Evolutionary conservation across 176 grass and related monocot genomes (phyloP), one percentile per base, ranked within the genome.

Genomic region (Carex cristatella): DNA sequence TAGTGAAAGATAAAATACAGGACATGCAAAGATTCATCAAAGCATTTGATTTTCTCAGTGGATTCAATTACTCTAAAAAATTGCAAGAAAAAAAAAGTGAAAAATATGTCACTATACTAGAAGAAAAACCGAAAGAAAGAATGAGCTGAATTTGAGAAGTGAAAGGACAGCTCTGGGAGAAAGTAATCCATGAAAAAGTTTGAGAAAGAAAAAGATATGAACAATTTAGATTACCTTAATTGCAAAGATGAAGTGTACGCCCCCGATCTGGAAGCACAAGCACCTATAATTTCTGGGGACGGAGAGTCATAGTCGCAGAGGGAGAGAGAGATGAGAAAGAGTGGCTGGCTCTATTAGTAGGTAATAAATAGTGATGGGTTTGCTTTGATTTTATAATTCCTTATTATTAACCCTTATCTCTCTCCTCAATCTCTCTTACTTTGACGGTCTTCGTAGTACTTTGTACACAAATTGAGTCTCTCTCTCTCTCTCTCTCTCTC

Each of bases 311-410:
- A 61, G 54, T 51, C 30, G 77, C 30, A 48, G 49, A 59, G 49
- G 8, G 16, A 38, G 23, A n/a, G 54, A 57, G 76, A 59, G 10
- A 16, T 3, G 16, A 38, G 23, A 38, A 30, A 57, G 76, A 59
- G 10, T 8, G 56, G 63, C 56, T 60, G 55, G 78, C 58, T 61
- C 32, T 81, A 61, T 81, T 79, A 79, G 56, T 81, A 42, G 79
- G 59, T 65, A 65, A 81, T 81, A 81, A 63, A 81, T 81, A 81
- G 59, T 81, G 59, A 65, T 61, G 9, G 9, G 59, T 27, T 81
- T 81, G 61, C 56, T 81, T 78, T 14, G 15, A 81, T 46, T 64
- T 81, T 64, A 12, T 33, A 81, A 64, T 62, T 23, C 23, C 23
- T 23, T 23, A 23, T 23, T 58, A 63, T 27, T 28, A 23, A 19